Conservation (phyloP, 139 green algal species). For the Chlorella sp. region DNA sequence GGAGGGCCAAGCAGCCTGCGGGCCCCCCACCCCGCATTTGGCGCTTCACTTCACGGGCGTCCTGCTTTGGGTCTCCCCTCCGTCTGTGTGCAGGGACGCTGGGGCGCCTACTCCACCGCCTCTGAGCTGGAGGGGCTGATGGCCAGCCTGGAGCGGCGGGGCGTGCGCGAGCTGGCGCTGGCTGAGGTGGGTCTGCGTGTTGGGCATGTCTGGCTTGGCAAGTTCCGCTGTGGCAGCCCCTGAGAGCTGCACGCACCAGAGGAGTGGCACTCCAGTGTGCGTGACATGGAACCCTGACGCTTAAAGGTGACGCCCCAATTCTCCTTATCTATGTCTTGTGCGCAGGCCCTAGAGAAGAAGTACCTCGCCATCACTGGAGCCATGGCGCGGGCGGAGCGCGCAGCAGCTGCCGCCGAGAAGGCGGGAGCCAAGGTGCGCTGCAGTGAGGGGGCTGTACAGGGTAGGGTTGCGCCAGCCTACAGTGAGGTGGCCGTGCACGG, state of each 20-base stretch:
- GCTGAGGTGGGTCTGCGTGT: slow-evolving; percentile 15
- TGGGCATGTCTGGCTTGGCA: too few species aligned
- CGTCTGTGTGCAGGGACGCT: slow-evolving; percentile 26
- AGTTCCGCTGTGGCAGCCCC: too few species aligned
- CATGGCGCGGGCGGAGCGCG: not conserved
- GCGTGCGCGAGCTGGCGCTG: slow-evolving; percentile 49
- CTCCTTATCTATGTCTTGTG: not conserved
- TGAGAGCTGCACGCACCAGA: too few species aligned
- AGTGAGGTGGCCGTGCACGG: too few species aligned
- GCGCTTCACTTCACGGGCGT: too few species aligned
- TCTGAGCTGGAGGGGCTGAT: slow-evolving; percentile 51
- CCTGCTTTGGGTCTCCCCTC: too few species aligned
- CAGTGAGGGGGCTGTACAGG: too few species aligned
- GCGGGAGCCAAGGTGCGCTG: not conserved
- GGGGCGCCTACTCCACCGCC: slow-evolving; percentile 18
- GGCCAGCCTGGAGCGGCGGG: slow-evolving; percentile 51
- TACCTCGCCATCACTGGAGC: not conserved
- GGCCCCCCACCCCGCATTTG: too few species aligned
- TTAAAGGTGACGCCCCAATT: too few species aligned
- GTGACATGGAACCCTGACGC: too few species aligned
- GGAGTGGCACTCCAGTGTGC: too few species aligned
- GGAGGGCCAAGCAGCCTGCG: not conserved
- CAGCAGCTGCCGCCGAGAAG: not conserved
- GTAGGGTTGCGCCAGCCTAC: too few species aligned
- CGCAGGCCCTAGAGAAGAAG: slow-evolving; percentile 5